Evolutionary conservation across 345 rosid species (phyloP).

Genomic region (Lagerstroemia speciosa): DNA sequence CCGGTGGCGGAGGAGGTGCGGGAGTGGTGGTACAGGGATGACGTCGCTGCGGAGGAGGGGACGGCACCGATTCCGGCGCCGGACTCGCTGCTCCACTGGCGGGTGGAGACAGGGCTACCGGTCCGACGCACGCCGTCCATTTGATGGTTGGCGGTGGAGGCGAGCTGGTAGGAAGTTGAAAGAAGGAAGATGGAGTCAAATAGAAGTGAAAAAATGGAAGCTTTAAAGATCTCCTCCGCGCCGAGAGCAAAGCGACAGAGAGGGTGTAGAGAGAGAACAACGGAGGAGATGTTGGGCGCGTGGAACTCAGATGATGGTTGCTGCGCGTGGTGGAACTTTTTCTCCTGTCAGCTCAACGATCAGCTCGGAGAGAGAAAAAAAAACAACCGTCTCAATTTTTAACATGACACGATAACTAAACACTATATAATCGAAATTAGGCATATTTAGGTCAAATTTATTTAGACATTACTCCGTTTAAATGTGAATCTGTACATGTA

Average conservation of each 20-base stretch:
- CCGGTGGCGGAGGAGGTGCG: conserved; percentile 63
- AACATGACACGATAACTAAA: too few relatives aligned
- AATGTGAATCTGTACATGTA: too few relatives aligned
- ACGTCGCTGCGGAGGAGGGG: conserved; percentile 51
- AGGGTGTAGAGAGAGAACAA: background rate
- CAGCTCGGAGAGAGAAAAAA: too few relatives aligned
- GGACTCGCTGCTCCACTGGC: conserved; percentile 72
- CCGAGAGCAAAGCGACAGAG: conserved; percentile 6
- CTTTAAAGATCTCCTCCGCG: background rate
- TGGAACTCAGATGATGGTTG: background rate
- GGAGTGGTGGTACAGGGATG: conserved; percentile 52
- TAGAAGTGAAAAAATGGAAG: background rate
- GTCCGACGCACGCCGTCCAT: conserved; percentile 58
- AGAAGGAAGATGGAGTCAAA: background rate
- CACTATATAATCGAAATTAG: too few relatives aligned
- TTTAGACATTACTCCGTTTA: too few relatives aligned
- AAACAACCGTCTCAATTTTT: too few relatives aligned
- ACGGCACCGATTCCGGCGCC: conserved; percentile 30
- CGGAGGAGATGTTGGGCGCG: background rate
- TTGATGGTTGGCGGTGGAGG: background rate
- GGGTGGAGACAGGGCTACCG: conserved; percentile 57
- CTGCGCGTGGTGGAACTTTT: too few relatives aligned
- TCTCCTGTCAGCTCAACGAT: too few relatives aligned
- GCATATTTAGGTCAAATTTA: too few relatives aligned
- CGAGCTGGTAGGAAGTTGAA: too few relatives aligned